phyloP scores from a whole-genome alignment of 2,329 filamentous ascomycete species.

The Cryoendolithus antarcticus region DNA sequence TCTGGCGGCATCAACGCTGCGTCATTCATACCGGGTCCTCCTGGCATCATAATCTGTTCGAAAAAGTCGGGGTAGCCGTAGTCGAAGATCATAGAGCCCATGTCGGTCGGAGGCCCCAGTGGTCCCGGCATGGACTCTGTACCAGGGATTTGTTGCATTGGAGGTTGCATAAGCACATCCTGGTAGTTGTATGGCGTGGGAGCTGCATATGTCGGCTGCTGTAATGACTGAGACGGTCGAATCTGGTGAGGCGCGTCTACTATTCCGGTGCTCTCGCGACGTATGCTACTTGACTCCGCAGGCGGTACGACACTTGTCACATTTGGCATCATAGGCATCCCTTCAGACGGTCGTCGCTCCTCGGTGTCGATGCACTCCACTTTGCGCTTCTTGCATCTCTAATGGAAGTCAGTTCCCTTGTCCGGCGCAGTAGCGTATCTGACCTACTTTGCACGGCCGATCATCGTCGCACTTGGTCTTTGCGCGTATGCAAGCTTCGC shows the following conservation, averaged over 20 bases:
- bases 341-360: slow-evolving; percentile 7
- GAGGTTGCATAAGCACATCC: too few relatives aligned
- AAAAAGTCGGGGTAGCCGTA: slow-evolving; percentile 18
- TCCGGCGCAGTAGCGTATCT: too few relatives aligned
- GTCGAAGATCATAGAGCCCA: slow-evolving; percentile 2
- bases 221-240: too few relatives aligned
- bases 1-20: slow-evolving; percentile 10
- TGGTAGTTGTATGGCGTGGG: too few relatives aligned
- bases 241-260: too few relatives aligned
- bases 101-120: neutral
- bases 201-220: too few relatives aligned
- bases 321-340: neutral
- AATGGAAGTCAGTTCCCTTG: neutral
- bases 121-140: too few relatives aligned
- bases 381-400: slow-evolving; percentile 13
- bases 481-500: slow-evolving; percentile 14
- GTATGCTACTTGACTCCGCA: too few relatives aligned
- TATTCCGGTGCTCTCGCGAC: too few relatives aligned
- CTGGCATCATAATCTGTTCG: slow-evolving; percentile 18
- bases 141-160: too few relatives aligned
- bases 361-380: slow-evolving; percentile 14
- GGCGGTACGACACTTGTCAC: neutral
- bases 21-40: neutral
- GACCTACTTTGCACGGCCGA: slow-evolving; percentile 11
- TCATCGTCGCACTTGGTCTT: slow-evolving; percentile 18